Evolutionary conservation across 495 filamentous ascomycete genomes (phyloP).

Genomic region (Aspergillus baeticus): DNA sequence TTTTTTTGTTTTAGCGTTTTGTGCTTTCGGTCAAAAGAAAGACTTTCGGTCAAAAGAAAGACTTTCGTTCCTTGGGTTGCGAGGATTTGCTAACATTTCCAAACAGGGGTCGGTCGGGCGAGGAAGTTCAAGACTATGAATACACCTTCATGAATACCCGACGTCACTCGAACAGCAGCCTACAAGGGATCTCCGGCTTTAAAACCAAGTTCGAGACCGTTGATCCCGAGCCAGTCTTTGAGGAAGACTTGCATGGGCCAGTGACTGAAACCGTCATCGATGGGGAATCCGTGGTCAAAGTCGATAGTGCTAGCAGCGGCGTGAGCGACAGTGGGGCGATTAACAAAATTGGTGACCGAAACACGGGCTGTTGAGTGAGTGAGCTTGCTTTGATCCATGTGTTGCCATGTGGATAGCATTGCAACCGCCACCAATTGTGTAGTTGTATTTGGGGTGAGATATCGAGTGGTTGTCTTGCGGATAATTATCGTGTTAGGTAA

Average conservation of each 20-base stretch:
- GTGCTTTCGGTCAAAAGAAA: no score
- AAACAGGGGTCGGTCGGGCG: slow-evolving; percentile 75
- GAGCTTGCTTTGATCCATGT: background rate
- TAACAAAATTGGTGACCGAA: background rate
- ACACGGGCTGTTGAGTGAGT: background rate
- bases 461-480: no score
- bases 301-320: slow-evolving; percentile 28
- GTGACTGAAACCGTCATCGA: slow-evolving; percentile 30
- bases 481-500: background rate
- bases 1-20: no score
- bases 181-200: slow-evolving; percentile 64
- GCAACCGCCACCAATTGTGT: background rate
- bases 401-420: background rate
- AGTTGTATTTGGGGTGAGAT: background rate
- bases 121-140: slow-evolving; percentile 75
- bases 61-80: no score
- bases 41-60: no score
- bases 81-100: background rate
- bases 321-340: background rate
- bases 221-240: slow-evolving; percentile 84
- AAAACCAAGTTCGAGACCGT: slow-evolving; percentile 88
- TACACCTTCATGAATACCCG: slow-evolving; percentile 84
- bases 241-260: slow-evolving; percentile 73
- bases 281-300: slow-evolving; percentile 20
- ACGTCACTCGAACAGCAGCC: slow-evolving; percentile 88